Evolutionary conservation across 495 filamentous ascomycete species (phyloP).

Genomic region (Hypoxylon rickii): DNA sequence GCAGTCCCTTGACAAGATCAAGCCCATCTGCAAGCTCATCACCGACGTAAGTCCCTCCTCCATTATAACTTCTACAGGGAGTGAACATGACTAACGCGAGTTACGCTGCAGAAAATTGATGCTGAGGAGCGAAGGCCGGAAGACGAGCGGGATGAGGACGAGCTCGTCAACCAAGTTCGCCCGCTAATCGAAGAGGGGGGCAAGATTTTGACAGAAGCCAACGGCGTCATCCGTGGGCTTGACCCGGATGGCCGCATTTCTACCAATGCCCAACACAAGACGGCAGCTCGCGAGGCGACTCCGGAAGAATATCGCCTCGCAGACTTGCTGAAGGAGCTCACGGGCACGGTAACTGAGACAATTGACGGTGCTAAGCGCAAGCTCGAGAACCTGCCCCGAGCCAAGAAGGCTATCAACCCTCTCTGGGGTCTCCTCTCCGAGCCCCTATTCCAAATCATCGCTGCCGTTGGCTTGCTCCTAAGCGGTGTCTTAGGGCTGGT

Average conservation of each 20-base stretch:
- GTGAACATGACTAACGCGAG: slow-evolving; percentile 2
- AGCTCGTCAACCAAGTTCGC: slow-evolving; percentile 81
- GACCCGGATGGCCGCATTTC: slow-evolving; percentile 88
- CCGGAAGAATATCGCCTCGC: slow-evolving; percentile 87
- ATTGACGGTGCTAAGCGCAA: slow-evolving; percentile 86
- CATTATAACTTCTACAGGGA: too few relatives aligned
- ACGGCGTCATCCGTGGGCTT: slow-evolving; percentile 86
- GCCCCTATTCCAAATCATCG: slow-evolving; percentile 91
- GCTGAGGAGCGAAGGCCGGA: slow-evolving; percentile 80
- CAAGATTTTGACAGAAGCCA: slow-evolving; percentile 82
- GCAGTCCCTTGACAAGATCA: slow-evolving; percentile 80
- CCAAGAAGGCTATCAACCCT: slow-evolving; percentile 91
- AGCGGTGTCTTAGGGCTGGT: slow-evolving; percentile 83
- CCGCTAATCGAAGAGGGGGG: slow-evolving; percentile 85
- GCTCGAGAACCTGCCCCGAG: slow-evolving; percentile 88
- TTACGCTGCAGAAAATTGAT: slow-evolving; percentile 66
- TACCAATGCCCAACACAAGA: slow-evolving; percentile 82
- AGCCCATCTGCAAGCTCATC: slow-evolving; percentile 87
- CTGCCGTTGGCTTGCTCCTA: slow-evolving; percentile 83
- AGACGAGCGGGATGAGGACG: slow-evolving; percentile 90
- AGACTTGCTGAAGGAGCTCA: slow-evolving; percentile 77
- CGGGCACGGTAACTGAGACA: slow-evolving; percentile 66
- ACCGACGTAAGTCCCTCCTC: slow-evolving; percentile 74
- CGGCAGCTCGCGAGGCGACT: slow-evolving; percentile 78
- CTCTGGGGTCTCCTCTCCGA: slow-evolving; percentile 82